A percentile compares a stretch with the other conserved stretches of the same genome.
Evolutionary conservation across 768 basidiomycete species (phyloP).

Genomic region (Trametes coccinea): DNA sequence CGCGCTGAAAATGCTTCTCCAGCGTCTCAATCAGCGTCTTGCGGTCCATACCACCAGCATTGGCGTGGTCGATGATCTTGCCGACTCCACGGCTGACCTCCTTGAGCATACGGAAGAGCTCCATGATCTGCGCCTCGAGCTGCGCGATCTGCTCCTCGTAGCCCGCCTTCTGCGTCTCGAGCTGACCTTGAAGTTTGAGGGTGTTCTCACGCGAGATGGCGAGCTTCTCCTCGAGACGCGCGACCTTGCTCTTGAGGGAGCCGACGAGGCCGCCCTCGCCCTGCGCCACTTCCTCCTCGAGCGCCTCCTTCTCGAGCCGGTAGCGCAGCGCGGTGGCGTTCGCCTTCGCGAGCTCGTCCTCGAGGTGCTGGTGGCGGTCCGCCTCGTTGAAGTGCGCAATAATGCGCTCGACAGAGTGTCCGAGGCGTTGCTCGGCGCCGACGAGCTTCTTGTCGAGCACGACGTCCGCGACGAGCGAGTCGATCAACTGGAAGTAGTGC

Average conservation of each 20-base stretch:
- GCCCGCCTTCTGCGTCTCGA: conserved; percentile 71
- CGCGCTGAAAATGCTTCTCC: conserved; percentile 80
- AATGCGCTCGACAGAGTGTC: conserved; percentile 85
- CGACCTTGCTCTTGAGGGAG: conserved; percentile 69
- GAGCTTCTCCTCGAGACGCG: conserved; percentile 75
- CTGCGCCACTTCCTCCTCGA: conserved; percentile 80
- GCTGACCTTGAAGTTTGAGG: conserved; percentile 69
- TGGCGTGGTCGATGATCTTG: conserved; percentile 58
- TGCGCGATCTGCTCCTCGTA: conserved; percentile 88
- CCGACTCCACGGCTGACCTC: conserved; percentile 80
- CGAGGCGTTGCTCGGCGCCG: conserved; percentile 82
- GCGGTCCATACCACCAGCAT: conserved; percentile 67
- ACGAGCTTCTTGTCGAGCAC: conserved; percentile 89
- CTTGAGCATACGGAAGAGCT: conserved; percentile 91
- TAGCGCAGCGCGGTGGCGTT: conserved; percentile 63
- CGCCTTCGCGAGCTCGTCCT: conserved; percentile 73
- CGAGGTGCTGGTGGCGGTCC: conserved; percentile 75
- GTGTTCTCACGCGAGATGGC: conserved; percentile 77
- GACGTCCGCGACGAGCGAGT: conserved; percentile 85
- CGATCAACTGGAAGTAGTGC: conserved; percentile 89
- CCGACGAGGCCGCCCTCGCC: conserved; percentile 86
- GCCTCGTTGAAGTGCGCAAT: conserved; percentile 90
- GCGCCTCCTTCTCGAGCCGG: conserved; percentile 76
- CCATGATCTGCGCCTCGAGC: conserved; percentile 89
- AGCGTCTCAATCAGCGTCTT: conserved; percentile 77